Conservation (phyloP, 805 yeast species). For the Candida krabiensis region DNA sequence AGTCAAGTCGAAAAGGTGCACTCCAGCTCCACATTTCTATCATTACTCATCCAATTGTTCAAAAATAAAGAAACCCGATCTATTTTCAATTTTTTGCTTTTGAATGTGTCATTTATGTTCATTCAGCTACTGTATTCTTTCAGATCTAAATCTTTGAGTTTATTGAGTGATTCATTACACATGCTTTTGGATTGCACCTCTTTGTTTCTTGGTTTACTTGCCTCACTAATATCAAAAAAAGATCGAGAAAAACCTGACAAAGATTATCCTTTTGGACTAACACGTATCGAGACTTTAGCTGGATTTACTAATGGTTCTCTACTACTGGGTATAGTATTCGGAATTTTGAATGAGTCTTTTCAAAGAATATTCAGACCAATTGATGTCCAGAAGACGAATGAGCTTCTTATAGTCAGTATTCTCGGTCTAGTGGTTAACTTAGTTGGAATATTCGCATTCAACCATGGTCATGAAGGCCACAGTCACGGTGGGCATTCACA, state of each 20-base stretch:
- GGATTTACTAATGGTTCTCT: slow-evolving; percentile 95
- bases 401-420: slow-evolving; percentile 78
- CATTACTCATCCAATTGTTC: slow-evolving; percentile 36
- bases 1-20: slow-evolving; percentile 3
- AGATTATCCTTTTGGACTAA: slow-evolving; percentile 81
- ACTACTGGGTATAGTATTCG: slow-evolving; percentile 83
- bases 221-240: slow-evolving; percentile 53
- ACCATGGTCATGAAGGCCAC: slow-evolving; percentile 67
- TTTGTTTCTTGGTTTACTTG: slow-evolving; percentile 82
- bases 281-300: slow-evolving; percentile 84
- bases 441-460: slow-evolving; percentile 92
- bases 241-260: slow-evolving; percentile 24
- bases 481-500: slow-evolving; percentile 37
- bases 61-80: slow-evolving; percentile 74
- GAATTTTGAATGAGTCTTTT: slow-evolving; percentile 82
- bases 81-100: slow-evolving; percentile 79
- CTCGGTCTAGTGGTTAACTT: slow-evolving; percentile 86
- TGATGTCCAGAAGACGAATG: slow-evolving; percentile 73
- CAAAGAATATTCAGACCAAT: slow-evolving; percentile 82
- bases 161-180: slow-evolving; percentile 90
- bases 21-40: slow-evolving; percentile 17
- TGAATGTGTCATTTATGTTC: slow-evolving; percentile 92
- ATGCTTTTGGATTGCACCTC: slow-evolving; percentile 97
- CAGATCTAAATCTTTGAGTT: slow-evolving; percentile 87
- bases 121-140: slow-evolving; percentile 90